Evolutionary conservation across 768 basidiomycete genomes (phyloP).

Genomic region (Rhodotorula babjevae): DNA sequence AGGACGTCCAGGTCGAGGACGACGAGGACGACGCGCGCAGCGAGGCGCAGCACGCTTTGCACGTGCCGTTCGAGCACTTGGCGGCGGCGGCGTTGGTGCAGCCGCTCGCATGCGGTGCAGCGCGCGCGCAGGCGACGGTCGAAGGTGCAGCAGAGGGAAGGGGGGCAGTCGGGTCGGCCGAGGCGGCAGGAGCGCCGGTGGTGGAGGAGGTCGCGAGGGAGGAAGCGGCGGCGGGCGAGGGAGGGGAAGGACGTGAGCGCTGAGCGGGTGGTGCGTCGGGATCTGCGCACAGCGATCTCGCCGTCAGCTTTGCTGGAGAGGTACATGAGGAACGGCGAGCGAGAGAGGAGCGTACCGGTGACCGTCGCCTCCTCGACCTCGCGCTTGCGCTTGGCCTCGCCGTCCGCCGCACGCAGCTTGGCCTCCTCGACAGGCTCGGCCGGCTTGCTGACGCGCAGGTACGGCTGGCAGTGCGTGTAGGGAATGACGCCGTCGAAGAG

Average conservation of each 20-base stretch:
- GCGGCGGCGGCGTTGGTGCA: constrained; percentile 32
- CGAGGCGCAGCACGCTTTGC: constrained; percentile 22
- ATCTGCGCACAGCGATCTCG: neutral
- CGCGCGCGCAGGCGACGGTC: neutral
- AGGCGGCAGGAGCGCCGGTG: neutral
- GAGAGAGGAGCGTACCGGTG: neutral
- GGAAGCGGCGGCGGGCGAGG: neutral
- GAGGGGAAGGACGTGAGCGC: constrained; percentile 2
- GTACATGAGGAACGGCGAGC: too few relatives aligned
- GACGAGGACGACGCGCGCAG: constrained; percentile 19
- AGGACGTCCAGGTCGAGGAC: too few relatives aligned
- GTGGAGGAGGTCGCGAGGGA: neutral
- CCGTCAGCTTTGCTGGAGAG: too few relatives aligned
- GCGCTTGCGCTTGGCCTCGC: constrained; percentile 18
- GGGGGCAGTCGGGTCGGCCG: neutral
- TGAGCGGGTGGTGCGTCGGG: neutral
- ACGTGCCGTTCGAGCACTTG: constrained; percentile 22
- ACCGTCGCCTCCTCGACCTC: constrained; percentile 14
- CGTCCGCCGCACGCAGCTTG: constrained; percentile 23
- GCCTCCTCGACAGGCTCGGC: constrained; percentile 33
- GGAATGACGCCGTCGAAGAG: constrained; percentile 50
- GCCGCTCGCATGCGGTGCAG: neutral
- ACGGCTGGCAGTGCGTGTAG: constrained; percentile 69
- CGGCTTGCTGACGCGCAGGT: constrained; percentile 53
- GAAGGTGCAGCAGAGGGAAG: neutral